Conservation (phyloP, 768 basidiomycete genomes). For the Leccinum aurantiacum region DNA sequence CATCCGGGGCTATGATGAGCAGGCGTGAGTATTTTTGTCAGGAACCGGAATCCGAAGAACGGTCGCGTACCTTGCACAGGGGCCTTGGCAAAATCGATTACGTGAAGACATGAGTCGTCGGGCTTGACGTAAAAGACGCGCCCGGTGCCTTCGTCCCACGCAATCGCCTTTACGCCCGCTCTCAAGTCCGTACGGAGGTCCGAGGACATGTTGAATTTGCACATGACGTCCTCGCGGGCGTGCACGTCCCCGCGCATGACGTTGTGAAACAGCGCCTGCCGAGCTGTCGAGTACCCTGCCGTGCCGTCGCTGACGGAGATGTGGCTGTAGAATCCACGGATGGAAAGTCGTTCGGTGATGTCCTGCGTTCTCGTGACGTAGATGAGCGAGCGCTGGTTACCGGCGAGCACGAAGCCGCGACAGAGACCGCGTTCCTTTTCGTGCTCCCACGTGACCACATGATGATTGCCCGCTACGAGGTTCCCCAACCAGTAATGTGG, state of each 20-base stretch:
- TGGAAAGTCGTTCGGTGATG: conserved; percentile 26
- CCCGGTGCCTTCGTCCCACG: conserved; percentile 68
- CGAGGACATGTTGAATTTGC: conserved; percentile 22
- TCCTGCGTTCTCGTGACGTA: conserved; percentile 29
- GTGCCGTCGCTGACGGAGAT: conserved; percentile 37
- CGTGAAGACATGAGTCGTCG: conserved; percentile 39
- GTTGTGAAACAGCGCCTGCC: conserved; percentile 22
- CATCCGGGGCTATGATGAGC: conserved; percentile 26
- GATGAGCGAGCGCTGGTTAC: conserved; percentile 34
- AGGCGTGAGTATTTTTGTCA: not conserved
- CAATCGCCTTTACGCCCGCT: conserved; percentile 46
- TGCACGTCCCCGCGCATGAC: conserved; percentile 21
- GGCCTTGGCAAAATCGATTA: conserved; percentile 49
- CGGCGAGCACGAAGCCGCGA: conserved; percentile 33
- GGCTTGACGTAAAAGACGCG: conserved; percentile 53
- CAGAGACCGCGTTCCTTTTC: conserved; percentile 23
- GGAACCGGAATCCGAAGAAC: not conserved
- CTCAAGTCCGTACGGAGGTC: conserved; percentile 21
- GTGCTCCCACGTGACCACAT: conserved; percentile 28
- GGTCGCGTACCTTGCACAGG: conserved; percentile 31
- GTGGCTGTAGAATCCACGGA: conserved; percentile 34
- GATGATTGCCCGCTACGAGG: conserved; percentile 24
- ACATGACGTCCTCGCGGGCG: conserved; percentile 24
- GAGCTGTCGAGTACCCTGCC: conserved; percentile 22
- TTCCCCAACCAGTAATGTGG: conserved; percentile 33